Conservation (phyloP, 1,284 basidiomycete genomes). For the Malassezia globosa region DNA sequence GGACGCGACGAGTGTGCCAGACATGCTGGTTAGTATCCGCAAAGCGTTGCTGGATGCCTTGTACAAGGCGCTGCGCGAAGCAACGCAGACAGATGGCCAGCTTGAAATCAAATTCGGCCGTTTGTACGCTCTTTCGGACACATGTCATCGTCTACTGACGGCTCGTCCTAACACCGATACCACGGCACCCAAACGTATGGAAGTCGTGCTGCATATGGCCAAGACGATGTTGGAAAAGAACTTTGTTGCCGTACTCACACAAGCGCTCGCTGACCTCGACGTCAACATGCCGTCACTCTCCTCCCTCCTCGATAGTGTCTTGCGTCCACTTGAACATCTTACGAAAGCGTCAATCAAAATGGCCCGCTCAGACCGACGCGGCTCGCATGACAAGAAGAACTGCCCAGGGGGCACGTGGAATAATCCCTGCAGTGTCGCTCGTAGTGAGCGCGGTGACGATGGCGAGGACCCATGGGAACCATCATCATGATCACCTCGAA, state of each 20-base stretch:
- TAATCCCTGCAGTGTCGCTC: no score
- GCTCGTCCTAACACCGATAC: constrained; percentile 55
- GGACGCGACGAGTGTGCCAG: constrained; percentile 55
- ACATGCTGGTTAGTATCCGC: constrained; percentile 66
- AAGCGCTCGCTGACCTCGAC: constrained; percentile 80
- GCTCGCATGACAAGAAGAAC: constrained; percentile 5
- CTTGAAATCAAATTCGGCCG: constrained; percentile 75
- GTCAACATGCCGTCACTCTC: constrained; percentile 88
- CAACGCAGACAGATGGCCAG: constrained; percentile 55
- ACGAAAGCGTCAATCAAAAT: constrained; percentile 95
- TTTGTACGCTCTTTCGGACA: constrained; percentile 71
- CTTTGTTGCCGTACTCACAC: constrained; percentile 79
- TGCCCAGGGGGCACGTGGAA: no score
- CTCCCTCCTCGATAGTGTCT: constrained; percentile 67
- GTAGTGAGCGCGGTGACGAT: constrained; percentile 20
- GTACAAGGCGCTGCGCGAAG: constrained; percentile 74
- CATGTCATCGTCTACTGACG: constrained; percentile 76
- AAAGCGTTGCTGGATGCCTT: constrained; percentile 82
- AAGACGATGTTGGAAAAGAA: constrained; percentile 99
- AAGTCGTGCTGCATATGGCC: constrained; percentile 76
- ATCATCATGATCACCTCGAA: no score
- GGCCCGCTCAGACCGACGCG: constrained; percentile 61
- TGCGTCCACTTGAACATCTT: constrained; percentile 81
- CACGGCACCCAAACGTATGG: constrained; percentile 47
- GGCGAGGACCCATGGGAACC: constrained; percentile 45